These are phyloP conservation scores for Talaromyces nanjingensis DNA, from an alignment of 495 filamentous ascomycete species.

Conservation along the genomic window DNA sequence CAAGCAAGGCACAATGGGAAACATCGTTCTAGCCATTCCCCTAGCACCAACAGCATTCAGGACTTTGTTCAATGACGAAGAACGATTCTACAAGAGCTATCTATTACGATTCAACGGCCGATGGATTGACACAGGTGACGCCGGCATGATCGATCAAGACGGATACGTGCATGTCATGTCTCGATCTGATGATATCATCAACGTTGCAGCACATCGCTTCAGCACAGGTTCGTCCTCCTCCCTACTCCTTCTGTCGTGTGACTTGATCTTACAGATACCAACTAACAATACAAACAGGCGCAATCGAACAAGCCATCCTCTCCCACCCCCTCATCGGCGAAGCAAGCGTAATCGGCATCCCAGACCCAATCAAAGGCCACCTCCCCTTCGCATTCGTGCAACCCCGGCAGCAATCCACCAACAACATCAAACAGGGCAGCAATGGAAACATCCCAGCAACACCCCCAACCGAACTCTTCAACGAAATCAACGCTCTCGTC, in stretches of 20 bases:
- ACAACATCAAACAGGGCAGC: conserved; percentile 12
- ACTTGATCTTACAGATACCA: background rate
- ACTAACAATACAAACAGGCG: conserved; percentile 36
- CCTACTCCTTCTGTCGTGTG: background rate
- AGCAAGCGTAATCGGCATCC: conserved; percentile 77
- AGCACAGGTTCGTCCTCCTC: conserved; percentile 58
- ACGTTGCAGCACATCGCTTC: conserved; percentile 89
- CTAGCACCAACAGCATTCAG: conserved; percentile 81
- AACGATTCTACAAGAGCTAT: conserved; percentile 76
- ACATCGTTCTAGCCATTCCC: conserved; percentile 78
- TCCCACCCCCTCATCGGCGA: conserved; percentile 72
- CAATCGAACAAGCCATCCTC: conserved; percentile 85
- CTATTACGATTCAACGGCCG: conserved; percentile 69
- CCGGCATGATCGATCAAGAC: conserved; percentile 73
- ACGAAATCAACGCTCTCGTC: conserved; percentile 55
- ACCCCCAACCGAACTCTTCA: conserved; percentile 47
- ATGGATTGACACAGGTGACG: conserved; percentile 88
- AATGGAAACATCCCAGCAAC: conserved; percentile 24
- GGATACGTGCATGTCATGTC: conserved; percentile 86
- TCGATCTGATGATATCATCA: conserved; percentile 86
- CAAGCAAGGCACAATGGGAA: conserved; percentile 67
- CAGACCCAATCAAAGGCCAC: conserved; percentile 79
- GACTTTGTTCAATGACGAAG: conserved; percentile 76
- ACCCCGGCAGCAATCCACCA: conserved; percentile 36
- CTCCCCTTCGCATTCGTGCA: conserved; percentile 86